Conservation (phyloP, 1,284 basidiomycete species). For the Cystobasidium pallidum region DNA sequence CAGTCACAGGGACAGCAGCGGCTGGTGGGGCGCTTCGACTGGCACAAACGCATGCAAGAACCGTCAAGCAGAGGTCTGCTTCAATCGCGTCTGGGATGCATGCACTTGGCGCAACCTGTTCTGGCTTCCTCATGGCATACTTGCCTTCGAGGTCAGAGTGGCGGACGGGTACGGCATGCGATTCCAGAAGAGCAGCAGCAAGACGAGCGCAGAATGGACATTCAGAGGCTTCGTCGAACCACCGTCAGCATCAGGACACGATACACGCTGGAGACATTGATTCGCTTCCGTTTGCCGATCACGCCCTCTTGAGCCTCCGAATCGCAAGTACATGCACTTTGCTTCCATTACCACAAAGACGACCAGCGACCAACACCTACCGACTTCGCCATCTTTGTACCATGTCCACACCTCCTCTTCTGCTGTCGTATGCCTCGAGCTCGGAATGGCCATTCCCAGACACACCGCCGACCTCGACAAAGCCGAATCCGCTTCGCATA, state of each 20-base stretch:
- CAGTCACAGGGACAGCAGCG: slow-evolving; percentile 32
- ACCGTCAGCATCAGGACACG: slow-evolving; percentile 17
- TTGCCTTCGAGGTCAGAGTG: slow-evolving; percentile 34
- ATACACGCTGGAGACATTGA: slow-evolving; percentile 30
- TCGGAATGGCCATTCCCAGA: slow-evolving; percentile 19
- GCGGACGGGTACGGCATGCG: slow-evolving; percentile 36
- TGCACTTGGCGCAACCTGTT: slow-evolving; percentile 39
- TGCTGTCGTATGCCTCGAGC: slow-evolving; percentile 5
- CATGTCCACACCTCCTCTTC: slow-evolving; percentile 9
- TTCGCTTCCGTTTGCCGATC: not conserved
- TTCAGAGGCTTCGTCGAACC: slow-evolving; percentile 43
- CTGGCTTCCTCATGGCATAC: slow-evolving; percentile 28
- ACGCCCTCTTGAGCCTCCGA: not conserved
- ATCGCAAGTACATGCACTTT: not conserved
- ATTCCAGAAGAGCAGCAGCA: slow-evolving; percentile 34
- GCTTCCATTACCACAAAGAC: not conserved
- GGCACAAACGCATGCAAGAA: slow-evolving; percentile 34
- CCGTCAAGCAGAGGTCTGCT: slow-evolving; percentile 20
- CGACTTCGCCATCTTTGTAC: not conserved
- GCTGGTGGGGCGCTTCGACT: slow-evolving; percentile 38
- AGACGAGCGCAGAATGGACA: slow-evolving; percentile 18
- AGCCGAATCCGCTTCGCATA: slow-evolving; percentile 53
- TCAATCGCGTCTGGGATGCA: slow-evolving; percentile 10
- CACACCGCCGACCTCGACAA: not conserved
- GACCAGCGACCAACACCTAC: not conserved